These are phyloP conservation scores for Aspergillus tanneri DNA, from an alignment of 2,329 filamentous ascomycete species.

Conservation along the genomic window DNA sequence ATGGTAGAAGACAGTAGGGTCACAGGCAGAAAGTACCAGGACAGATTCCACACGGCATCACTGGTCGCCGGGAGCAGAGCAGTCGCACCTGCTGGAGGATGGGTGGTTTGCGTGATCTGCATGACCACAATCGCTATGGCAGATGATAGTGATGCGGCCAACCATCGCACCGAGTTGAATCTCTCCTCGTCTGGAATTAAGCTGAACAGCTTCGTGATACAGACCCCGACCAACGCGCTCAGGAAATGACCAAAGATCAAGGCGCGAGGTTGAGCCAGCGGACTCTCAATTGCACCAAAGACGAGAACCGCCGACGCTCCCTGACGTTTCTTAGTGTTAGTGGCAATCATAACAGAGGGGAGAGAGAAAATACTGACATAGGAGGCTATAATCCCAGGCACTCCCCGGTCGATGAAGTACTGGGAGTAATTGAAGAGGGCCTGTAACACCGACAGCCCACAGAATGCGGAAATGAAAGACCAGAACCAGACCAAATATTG, in stretches of 20 bases:
- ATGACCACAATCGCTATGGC: slow-evolving; percentile 31
- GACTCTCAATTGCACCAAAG: slow-evolving; percentile 34
- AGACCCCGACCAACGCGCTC: slow-evolving; percentile 31
- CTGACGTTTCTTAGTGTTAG: slow-evolving; percentile 9
- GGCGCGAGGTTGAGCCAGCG: slow-evolving; percentile 34
- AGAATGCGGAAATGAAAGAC: slow-evolving; percentile 30
- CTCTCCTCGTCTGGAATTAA: slow-evolving; percentile 32
- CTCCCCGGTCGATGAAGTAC: slow-evolving; percentile 26
- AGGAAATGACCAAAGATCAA: slow-evolving; percentile 36
- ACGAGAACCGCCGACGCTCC: slow-evolving; percentile 36
- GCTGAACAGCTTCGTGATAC: slow-evolving; percentile 33
- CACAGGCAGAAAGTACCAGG: slow-evolving; percentile 35
- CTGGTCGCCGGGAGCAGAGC: slow-evolving; percentile 33
- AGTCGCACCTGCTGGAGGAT: slow-evolving; percentile 37
- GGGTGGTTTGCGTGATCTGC: slow-evolving; percentile 34
- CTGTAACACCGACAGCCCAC: slow-evolving; percentile 27
- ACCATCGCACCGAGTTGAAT: slow-evolving; percentile 30
- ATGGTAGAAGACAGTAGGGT: slow-evolving; percentile 32
- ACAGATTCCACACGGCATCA: slow-evolving; percentile 28
- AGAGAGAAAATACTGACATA: slow-evolving; percentile 20
- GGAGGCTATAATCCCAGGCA: slow-evolving; percentile 29
- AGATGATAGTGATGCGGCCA: slow-evolving; percentile 34
- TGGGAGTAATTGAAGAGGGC: slow-evolving; percentile 28
- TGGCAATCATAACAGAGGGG: neutral
- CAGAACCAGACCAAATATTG: slow-evolving; percentile 25